Base-by-base conservation (phyloP, 495 filamentous ascomycete species). In the Cryomyces antarcticus region DNA sequence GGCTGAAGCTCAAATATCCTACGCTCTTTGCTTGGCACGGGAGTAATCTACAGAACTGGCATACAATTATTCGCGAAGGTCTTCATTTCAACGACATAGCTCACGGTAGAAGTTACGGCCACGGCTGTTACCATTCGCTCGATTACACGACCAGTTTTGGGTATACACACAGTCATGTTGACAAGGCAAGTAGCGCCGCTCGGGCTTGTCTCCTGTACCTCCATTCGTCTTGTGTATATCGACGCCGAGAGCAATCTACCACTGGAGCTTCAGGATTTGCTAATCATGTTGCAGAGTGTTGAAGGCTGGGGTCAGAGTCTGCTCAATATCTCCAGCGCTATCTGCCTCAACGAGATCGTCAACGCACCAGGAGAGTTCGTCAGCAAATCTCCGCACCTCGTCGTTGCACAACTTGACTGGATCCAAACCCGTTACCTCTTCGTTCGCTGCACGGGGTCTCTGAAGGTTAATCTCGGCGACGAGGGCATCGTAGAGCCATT, bases 371-470 rank as follows among this genome's bases (percentile, higher is more conserved):
- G 61, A 0, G 50, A 80, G 40, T 93, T 82, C 49, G 55, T 68
- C 24, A 65, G 59, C 37, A 46, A 9, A 4, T 46, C 1, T 0
- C 79, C 77, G 0, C 70, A 77, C 55, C 75, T 80, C 30, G 88
- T 94, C 11, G 78, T 96, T 2, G 55, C 67, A 4, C 67, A 83
- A 31, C 61, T 79, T 10, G 79, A 92, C 48, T 96, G 88, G 88
- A 87, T 92, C 46, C 87, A 93, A 52, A 80, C 82, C 24, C 69
- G 88, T 45, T 96, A 93, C 58, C 65, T 96, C 3, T 86, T 94
- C 49, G 74, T 92, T 42, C 49, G 67, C 50, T 59, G 57, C 51
- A 48, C 50, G 13, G 28, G 40, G 17, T 9, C 28, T 27, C 30
- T 44, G 6, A 30, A 41, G 37, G 36, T 41, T 38, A 28, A n/a